Conservation (phyloP, 1,139 yeast genomes). For the Kodamaea sp. region DNA sequence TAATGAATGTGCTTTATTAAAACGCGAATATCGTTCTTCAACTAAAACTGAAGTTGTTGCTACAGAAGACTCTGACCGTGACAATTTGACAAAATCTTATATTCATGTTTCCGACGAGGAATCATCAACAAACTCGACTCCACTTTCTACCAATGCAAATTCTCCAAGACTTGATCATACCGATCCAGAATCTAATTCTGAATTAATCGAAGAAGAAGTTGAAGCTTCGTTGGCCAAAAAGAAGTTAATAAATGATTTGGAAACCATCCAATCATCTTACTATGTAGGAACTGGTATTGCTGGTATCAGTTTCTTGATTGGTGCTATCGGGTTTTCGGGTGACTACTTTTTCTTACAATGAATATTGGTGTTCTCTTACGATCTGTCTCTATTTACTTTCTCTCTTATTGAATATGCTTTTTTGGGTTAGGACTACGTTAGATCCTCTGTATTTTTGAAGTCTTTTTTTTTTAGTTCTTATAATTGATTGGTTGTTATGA, state of each 20-base stretch:
- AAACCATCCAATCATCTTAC: constrained; percentile 29
- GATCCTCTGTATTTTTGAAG: no score
- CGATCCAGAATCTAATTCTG: constrained; percentile 2
- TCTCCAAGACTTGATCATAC: constrained; percentile 26
- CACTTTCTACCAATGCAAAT: constrained; percentile 27
- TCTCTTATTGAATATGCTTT: no score
- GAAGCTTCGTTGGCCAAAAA: constrained; percentile 40
- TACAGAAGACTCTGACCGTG: constrained; percentile 19
- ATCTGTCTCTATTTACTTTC: neutral
- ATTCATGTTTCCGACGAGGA: constrained; percentile 48
- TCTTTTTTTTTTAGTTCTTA: no score
- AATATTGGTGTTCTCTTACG: constrained; percentile 1
- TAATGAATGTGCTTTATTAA: constrained; percentile 10
- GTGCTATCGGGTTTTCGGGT: constrained; percentile 48
- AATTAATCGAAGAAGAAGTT: constrained; percentile 40
- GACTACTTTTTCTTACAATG: constrained; percentile 31
- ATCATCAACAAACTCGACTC: constrained; percentile 27
- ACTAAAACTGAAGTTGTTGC: neutral
- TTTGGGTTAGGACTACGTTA: no score
- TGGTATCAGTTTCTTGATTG: constrained; percentile 40
- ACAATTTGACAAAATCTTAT: constrained; percentile 48
- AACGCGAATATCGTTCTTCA: neutral
- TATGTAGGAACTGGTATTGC: constrained; percentile 35
- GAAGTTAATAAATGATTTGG: constrained; percentile 33
- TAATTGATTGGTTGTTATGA: neutral